Conservation (phyloP, 371 early-diverging fungal genomes). For the Lichtheimia ramosa region DNA sequence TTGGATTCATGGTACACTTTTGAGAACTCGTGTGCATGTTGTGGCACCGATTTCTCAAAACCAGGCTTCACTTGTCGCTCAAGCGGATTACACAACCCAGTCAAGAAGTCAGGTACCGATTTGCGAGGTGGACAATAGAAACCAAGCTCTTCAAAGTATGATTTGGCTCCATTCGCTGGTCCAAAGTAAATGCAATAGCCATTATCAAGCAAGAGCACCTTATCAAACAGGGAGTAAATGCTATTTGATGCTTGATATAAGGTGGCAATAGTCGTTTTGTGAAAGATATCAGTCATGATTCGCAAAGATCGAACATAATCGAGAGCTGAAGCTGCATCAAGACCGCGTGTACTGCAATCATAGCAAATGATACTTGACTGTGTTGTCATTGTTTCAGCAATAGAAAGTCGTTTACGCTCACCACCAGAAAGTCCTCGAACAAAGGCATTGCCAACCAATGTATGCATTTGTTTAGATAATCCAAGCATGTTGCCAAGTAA, state of each 20-base stretch:
- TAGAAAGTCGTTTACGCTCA: constrained; percentile 86
- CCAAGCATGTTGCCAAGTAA: constrained; percentile 72
- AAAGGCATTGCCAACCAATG: constrained; percentile 81
- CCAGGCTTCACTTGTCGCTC: constrained; percentile 61
- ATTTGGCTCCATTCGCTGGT: constrained; percentile 59
- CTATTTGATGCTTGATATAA: constrained; percentile 74
- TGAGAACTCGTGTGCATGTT: constrained; percentile 49
- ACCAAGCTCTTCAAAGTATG: constrained; percentile 70
- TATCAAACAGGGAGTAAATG: constrained; percentile 78
- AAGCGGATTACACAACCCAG: constrained; percentile 66
- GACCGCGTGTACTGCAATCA: constrained; percentile 88
- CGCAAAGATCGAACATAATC: constrained; percentile 72
- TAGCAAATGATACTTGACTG: constrained; percentile 74
- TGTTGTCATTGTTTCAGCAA: constrained; percentile 85
- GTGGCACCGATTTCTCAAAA: constrained; percentile 48
- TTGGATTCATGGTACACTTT: constrained; percentile 36
- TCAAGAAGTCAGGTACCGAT: constrained; percentile 72
- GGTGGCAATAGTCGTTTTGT: constrained; percentile 64
- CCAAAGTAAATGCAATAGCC: constrained; percentile 79
- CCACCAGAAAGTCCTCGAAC: constrained; percentile 86
- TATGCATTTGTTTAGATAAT: constrained; percentile 71
- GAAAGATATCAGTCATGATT: constrained; percentile 62
- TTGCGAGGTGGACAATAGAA: constrained; percentile 71
- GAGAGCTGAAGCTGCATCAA: constrained; percentile 88
- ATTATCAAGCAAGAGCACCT: constrained; percentile 65